Percentiles rank a stretch among this genome's conserved stretches.
phyloP scores from a whole-genome alignment of 176 grass and related monocot genomes.

The maize (Zea mays) region DNA sequence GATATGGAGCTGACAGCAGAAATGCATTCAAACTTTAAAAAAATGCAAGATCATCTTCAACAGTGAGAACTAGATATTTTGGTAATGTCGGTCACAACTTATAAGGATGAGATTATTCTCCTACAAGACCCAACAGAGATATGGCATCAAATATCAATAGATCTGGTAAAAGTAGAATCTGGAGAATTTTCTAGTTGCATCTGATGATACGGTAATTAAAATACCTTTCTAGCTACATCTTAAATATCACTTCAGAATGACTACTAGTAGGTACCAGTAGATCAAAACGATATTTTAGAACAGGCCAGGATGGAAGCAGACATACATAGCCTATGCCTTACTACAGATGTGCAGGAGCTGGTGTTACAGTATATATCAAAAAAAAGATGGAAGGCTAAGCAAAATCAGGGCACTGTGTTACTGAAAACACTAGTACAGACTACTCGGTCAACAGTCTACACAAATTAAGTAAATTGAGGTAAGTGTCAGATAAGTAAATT shows the following conservation, averaged over 20 bases:
- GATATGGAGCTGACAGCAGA: not conserved
- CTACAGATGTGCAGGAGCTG: not conserved
- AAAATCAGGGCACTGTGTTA: not conserved
- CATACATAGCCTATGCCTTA: not conserved
- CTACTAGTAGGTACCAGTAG: not conserved
- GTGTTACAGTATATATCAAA: not conserved
- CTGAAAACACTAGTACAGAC: not conserved
- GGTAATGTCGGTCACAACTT: not conserved
- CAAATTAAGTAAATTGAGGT: not conserved
- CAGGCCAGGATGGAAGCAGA: not conserved
- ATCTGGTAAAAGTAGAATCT: not conserved
- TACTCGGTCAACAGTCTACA: not conserved
- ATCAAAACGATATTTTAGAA: not conserved
- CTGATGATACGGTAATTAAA: not conserved
- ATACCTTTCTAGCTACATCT: not conserved
- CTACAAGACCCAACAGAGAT: conserved; percentile 2
- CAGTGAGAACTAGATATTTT: conserved; percentile 2
- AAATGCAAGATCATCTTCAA: not conserved
- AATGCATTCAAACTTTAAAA: not conserved
- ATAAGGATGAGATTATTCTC: not conserved
- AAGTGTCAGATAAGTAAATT: conserved; percentile 23
- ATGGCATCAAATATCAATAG: not conserved
- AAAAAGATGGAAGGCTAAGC: not conserved
- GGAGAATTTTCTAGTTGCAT: not conserved
- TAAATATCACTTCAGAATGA: conserved; percentile 5